Base-by-base conservation (phyloP, 768 basidiomycete genomes). In the Lactifluus hygrophoroides region DNA sequence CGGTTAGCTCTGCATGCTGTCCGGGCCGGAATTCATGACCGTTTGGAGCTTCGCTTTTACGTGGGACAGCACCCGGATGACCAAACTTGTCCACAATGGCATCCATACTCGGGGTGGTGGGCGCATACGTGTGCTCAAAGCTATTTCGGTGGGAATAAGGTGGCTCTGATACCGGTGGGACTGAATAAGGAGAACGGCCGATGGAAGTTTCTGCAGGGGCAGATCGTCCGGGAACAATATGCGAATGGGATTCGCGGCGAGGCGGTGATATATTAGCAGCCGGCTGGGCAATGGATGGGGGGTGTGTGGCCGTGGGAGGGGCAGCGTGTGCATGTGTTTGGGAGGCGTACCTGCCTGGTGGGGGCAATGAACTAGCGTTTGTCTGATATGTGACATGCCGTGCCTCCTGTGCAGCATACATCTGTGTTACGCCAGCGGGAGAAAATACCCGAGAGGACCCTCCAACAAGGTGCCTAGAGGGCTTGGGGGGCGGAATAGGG, bases 401-500 rank as follows among this genome's bases (percentile, higher is more conserved):
- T 44, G 49, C 25, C 34, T 47, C 51, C 9, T 58, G 52, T 49
- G 44, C 16, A 21, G 49, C 17, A 57, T 54, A 35, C 5, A 43
- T 27, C 25, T 55, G 56, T 23, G 34, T 23, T 23, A 34, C 47
- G n/a, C 52, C 47, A 17, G 57, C n/a, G 19, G 57, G 54, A 42
- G 64, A 53, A 37, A 59, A 23, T 21, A 40, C n/a, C 19, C 51
- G 56, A 11, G 57, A 40, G 7, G 52, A 42, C 23, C 49, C 48
- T 44, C 58, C 48, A 11, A 64, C 27, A 35, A 56, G 25, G 16
- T 44, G 52, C 40, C 57, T 57, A 11, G 54, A 27, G 30, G 63
- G 28, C 37, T 62, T 63, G 40, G 60, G 62, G 28, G 67, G 53
- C 7, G 68, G 69, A 13, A 71, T 62, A 13, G 70, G 70, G n/a